phyloP scores from a whole-genome alignment of 1,139 yeast genomes.

The Scheffersomyces stambukii region DNA sequence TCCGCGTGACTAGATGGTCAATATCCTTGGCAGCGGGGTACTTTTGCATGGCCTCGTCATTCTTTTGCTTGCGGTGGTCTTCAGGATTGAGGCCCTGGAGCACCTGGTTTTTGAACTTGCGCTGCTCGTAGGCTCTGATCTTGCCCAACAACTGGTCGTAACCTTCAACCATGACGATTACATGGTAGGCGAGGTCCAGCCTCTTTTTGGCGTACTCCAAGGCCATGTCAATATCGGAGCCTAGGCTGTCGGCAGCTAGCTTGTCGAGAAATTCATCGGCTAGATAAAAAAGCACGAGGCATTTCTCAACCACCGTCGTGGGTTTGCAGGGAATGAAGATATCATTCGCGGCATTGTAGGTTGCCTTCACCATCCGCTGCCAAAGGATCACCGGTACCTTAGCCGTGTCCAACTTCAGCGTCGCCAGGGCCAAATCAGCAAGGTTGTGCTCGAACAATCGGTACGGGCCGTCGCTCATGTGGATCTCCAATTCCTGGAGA shows the following conservation, averaged over 20 bases:
- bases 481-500: constrained; percentile 45
- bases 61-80: constrained; percentile 5
- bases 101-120: constrained; percentile 39
- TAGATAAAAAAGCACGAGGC: constrained; percentile 40
- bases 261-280: constrained; percentile 41
- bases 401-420: too few relatives aligned
- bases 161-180: constrained; percentile 48
- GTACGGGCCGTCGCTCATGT: constrained; percentile 14
- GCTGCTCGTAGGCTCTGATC: constrained; percentile 43
- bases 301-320: constrained; percentile 37
- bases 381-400: constrained; percentile 28
- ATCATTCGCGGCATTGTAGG: constrained; percentile 43
- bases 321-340: constrained; percentile 51
- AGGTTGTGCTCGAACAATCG: constrained; percentile 4
- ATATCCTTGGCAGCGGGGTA: constrained; percentile 35
- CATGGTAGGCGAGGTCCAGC: constrained; percentile 9
- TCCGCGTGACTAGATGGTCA: constrained; percentile 21
- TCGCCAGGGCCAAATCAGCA: constrained; percentile 7
- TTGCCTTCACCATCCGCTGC: constrained; percentile 33
- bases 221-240: constrained; percentile 5
- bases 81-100: constrained; percentile 17
- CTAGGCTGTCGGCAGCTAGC: constrained; percentile 23
- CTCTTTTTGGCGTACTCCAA: constrained; percentile 2
- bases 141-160: constrained; percentile 42
- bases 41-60: constrained; percentile 9